Base-by-base conservation (phyloP, 306 rosid genomes). In the Parietaria judaica region DNA sequence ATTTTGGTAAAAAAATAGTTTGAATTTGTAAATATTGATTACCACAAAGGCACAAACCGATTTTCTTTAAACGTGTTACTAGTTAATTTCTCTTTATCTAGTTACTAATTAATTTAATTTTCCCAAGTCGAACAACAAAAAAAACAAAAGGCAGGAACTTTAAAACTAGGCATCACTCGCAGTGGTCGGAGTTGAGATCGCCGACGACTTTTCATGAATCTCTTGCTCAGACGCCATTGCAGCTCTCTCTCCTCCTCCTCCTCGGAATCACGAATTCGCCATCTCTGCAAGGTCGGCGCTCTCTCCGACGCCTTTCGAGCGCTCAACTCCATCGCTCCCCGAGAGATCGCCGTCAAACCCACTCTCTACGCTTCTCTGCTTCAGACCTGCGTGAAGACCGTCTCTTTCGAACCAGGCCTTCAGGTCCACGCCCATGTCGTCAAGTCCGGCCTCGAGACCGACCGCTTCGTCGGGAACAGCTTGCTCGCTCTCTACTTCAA, bases 381-480 rank as follows among this genome's bases (percentile, higher is more conserved):
- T 13, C 95, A 85, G 62, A 83, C 90, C 38, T 76, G 77, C 69
- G 79, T 66, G 56, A 83, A 85, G 63, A 31, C 67, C 39, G 14
- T 36, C 53, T 80, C 87, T 16, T 83, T 83, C 58, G 37, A n/a
- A 8, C 75, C 70, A 51, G 94, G 90, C 64, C 60, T 79, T 13
- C 94, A 74, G 76, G 55, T 83, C 75, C 96, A 88, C 34, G 74
- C 96, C 38, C 86, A 78, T 64, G 71, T 80, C 56, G 54, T 85
- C 65, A 91, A 87, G 60, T 80, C 91, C 8, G 89, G 87, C 47
- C 87, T 91, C 49, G 79, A 79, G 13, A 65, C 77, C 7, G 89
- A 91, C 60, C 81, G 92, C 17, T 87, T 87, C 36, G 89, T 87
- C 3, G 92, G 89, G 5, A 91, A 91, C 70, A 87, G 86, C 68